Percentiles rank a stretch among this genome's conserved stretches.
phyloP scores from a whole-genome alignment of 139 green algal species.

The Closterium sp. region DNA sequence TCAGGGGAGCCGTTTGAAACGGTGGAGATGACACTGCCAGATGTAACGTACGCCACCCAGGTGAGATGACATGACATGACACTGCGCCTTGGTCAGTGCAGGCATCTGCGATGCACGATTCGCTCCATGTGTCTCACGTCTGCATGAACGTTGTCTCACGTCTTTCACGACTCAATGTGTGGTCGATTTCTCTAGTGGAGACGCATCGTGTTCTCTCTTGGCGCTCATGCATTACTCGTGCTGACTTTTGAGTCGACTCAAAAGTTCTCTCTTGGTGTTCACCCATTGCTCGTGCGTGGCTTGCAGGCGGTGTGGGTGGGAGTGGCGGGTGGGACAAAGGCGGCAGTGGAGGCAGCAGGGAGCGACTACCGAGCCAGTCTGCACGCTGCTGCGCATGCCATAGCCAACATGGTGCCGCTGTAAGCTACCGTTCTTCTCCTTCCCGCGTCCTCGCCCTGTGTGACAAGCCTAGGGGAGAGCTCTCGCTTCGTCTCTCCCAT shows the following conservation, averaged over 20 bases:
- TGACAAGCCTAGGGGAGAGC: no score
- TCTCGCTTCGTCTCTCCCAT: no score
- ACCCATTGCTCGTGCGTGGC: no score
- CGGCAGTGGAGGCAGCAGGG: constrained; percentile 42
- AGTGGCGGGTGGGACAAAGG: constrained; percentile 66
- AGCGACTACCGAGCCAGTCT: constrained; percentile 72
- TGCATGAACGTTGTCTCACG: no score
- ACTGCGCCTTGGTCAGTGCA: not conserved
- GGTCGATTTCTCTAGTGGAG: no score
- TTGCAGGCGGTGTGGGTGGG: constrained; percentile 69
- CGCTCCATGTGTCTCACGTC: no score
- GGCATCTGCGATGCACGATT: not conserved
- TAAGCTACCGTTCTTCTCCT: constrained; percentile 41
- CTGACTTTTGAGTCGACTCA: not conserved
- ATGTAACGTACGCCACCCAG: constrained; percentile 77
- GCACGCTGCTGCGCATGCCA: constrained; percentile 83
- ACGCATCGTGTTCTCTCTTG: no score
- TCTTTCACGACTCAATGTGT: no score
- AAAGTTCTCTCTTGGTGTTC: not conserved
- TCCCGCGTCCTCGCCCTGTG: no score
- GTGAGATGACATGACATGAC: not conserved
- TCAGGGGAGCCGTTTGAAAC: constrained; percentile 75
- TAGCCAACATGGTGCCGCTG: constrained; percentile 85
- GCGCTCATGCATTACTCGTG: no score
- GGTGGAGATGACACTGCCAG: constrained; percentile 86